These are phyloP conservation scores for Tephrocybe rancida DNA, from an alignment of 768 basidiomycete species.

Conservation along the genomic window DNA sequence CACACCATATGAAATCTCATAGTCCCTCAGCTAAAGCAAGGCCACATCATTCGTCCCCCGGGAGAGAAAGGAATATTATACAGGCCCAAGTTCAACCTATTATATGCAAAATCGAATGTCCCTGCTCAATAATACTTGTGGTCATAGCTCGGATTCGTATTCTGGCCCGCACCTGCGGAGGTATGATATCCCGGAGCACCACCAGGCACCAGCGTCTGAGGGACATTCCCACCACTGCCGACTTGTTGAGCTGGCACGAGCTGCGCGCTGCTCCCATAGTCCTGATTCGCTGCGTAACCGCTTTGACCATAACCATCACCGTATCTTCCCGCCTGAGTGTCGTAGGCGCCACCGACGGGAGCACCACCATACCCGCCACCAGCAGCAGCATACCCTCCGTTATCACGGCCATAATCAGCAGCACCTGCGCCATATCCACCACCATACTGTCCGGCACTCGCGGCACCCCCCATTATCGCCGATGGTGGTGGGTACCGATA, in stretches of 20 bases:
- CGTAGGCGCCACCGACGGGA: neutral
- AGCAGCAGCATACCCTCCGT: neutral
- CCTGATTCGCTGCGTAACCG: constrained; percentile 1
- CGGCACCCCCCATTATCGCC: neutral
- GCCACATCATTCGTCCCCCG: no score
- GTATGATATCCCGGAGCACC: constrained; percentile 4
- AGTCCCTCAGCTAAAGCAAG: no score
- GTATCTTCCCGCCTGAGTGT: neutral
- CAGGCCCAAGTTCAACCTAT: no score
- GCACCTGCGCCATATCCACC: neutral
- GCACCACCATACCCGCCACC: neutral
- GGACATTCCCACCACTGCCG: neutral
- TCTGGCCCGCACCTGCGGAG: neutral
- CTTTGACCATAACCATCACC: neutral
- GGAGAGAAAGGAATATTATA: no score
- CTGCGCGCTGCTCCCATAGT: constrained; percentile 11
- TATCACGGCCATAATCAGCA: neutral
- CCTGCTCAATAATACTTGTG: constrained; percentile 5
- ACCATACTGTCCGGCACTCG: neutral
- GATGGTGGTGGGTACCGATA: constrained; percentile 18
- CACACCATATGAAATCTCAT: no score
- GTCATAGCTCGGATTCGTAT: constrained; percentile 3
- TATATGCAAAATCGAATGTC: no score
- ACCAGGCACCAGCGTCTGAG: constrained; percentile 4
- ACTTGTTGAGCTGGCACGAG: constrained; percentile 4